Conservation (phyloP, 2,329 filamentous ascomycete genomes). For the Colletotrichum cereale region DNA sequence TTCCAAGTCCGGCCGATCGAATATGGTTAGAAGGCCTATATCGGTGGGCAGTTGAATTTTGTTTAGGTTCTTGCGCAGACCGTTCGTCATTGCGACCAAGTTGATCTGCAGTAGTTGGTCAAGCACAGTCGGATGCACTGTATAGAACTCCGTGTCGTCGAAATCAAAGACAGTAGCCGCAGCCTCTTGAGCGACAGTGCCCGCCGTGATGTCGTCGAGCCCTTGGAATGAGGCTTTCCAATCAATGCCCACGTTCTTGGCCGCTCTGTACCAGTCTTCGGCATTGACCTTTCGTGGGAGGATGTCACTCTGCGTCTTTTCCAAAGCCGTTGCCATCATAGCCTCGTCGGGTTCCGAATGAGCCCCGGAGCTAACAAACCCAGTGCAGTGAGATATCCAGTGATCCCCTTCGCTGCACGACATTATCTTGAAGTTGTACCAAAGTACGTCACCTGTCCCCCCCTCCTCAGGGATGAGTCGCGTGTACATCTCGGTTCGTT, state of each 20-base stretch:
- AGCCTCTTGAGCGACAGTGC: constrained; percentile 6
- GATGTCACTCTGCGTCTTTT: constrained; percentile 9
- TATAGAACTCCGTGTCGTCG: constrained; percentile 25
- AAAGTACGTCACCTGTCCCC: constrained; percentile 21
- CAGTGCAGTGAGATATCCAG: constrained; percentile 48
- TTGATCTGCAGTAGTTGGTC: constrained; percentile 35
- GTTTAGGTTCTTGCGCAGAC: constrained; percentile 1
- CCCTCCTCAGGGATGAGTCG: constrained; percentile 43
- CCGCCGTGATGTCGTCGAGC: constrained; percentile 21
- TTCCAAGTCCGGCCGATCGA: constrained; percentile 15
- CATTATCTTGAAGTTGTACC: constrained; percentile 52
- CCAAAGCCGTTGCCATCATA: background rate
- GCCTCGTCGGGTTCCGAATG: constrained; percentile 3
- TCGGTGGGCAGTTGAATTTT: constrained; percentile 25
- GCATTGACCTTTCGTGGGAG: constrained; percentile 8
- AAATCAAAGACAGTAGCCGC: constrained; percentile 31
- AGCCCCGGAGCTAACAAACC: constrained; percentile 20
- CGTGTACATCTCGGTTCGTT: constrained; percentile 49
- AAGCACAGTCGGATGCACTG: constrained; percentile 21
- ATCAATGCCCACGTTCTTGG: constrained; percentile 26
- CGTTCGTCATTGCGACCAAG: constrained; percentile 22
- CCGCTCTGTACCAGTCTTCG: constrained; percentile 26
- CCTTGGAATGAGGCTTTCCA: constrained; percentile 29
- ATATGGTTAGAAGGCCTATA: constrained; percentile 6
- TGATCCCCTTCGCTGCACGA: constrained; percentile 44